A percentile compares a stretch with the other conserved stretches of the same genome.
These are phyloP conservation scores for Solanum chacoense DNA, from an alignment of 305 asterid species.

Conservation along the genomic window DNA sequence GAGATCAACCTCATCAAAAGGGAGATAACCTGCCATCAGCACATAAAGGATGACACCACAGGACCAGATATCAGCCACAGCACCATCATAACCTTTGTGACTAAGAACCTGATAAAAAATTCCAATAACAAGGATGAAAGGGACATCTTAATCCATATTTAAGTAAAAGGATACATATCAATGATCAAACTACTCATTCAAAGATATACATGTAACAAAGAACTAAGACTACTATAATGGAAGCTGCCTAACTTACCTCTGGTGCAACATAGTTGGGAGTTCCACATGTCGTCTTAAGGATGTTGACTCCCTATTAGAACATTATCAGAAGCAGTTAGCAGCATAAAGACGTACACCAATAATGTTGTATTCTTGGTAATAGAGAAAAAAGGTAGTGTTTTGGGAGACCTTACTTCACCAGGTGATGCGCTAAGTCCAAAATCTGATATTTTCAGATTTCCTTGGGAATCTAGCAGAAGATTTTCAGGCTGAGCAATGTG, in stretches of 20 bases:
- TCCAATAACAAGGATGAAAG: slow-evolving; percentile 6
- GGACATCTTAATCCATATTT: background rate
- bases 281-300: slow-evolving; percentile 95
- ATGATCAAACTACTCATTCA: background rate
- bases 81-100: slow-evolving; percentile 96
- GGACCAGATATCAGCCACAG: slow-evolving; percentile 95
- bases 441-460: slow-evolving; percentile 88
- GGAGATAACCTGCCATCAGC: slow-evolving; percentile 90
- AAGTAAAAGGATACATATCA: background rate
- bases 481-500: slow-evolving; percentile 84
- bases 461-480: slow-evolving; percentile 88
- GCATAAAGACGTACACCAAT: slow-evolving; percentile 4
- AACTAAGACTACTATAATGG: background rate
- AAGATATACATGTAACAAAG: background rate
- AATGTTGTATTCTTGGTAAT: background rate
- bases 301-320: slow-evolving; percentile 61
- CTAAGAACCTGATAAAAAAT: slow-evolving; percentile 57
- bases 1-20: slow-evolving; percentile 96
- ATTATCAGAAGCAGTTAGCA: slow-evolving; percentile 16
- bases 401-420: slow-evolving; percentile 46
- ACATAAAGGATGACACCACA: slow-evolving; percentile 98
- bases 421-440: slow-evolving; percentile 97
- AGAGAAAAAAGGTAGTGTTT: background rate
- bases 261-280: slow-evolving; percentile 99
- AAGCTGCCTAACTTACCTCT: slow-evolving; percentile 41